Evolutionary conservation across 2,329 filamentous ascomycete genomes (phyloP), one percentile per base, ranked within the genome.

Genomic region (Hysterium pulicare): DNA sequence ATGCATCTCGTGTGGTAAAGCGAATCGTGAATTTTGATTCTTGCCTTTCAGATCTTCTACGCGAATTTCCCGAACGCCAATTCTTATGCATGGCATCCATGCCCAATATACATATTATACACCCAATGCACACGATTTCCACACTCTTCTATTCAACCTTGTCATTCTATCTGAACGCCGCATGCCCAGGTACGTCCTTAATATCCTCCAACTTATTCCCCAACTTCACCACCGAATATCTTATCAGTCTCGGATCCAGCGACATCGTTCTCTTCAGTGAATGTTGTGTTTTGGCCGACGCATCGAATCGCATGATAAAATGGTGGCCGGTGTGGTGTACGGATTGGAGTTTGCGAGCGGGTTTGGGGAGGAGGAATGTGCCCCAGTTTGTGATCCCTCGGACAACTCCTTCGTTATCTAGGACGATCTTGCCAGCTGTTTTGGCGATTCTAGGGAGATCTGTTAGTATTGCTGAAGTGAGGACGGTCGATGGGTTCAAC

Each of bases 261-360:
- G 81, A 79, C 53, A 98, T 76, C 15, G 87, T 91, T 47, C 77
- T 78, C 48, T 84, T 79, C 31, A 98, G 79, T 33, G 82, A 76
- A 52, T 86, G 73, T 70, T 97, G 91, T 6, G 87, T 84, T 38
- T 74, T 68, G 6, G 83, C 72, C 46, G 83, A 86, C 43, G 85
- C 74, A 68, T 98, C 93, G 76, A 95, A 98, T 57, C 93, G 87
- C 86, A 98, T 87, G 62, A 95, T 86, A 70, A 98, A 98, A 78
- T 98, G 95, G 74, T 97, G 90, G 42, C 93, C 93, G 55, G 83
- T 79, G 51, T 81, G 81, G 77, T 97, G 86, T 53, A 82, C 83
- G 56, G 86, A 82, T 71, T 96, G 90, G 69, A 94, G 84, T 63
- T 85, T 84, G 48, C 83, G 84, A 45, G 84, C 77, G 48, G 88